A percentile compares a stretch with the other conserved stretches of the same genome.
Conservation (phyloP, 352 stramenopile species). For the Ochromonadaceae sp. region DNA sequence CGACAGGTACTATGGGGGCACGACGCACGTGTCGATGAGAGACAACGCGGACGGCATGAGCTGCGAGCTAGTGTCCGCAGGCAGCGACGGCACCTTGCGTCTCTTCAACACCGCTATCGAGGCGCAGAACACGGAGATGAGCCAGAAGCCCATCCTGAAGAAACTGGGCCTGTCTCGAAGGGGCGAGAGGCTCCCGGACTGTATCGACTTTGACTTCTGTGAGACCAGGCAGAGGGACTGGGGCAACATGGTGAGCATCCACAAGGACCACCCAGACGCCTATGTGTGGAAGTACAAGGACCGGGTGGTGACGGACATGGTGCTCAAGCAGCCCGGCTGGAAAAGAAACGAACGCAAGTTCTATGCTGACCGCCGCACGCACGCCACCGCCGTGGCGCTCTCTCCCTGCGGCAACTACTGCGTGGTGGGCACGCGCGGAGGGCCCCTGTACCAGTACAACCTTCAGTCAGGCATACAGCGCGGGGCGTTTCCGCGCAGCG, state of each 20-base stretch:
- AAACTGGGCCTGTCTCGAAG: conserved; percentile 27
- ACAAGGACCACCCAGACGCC: conserved; percentile 59
- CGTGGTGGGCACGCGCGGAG: conserved; percentile 61
- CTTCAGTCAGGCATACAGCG: conserved; percentile 74
- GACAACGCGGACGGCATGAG: not conserved
- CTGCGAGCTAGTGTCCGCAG: conserved; percentile 59
- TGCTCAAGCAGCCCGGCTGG: conserved; percentile 41
- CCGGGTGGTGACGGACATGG: conserved; percentile 58
- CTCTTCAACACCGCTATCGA: conserved; percentile 73
- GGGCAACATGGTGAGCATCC: conserved; percentile 72
- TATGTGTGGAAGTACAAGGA: conserved; percentile 80
- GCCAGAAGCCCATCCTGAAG: conserved; percentile 63
- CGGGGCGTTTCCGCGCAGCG: conserved; percentile 54
- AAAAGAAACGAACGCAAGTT: not conserved
- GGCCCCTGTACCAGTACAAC: conserved; percentile 69
- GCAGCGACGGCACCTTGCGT: conserved; percentile 66
- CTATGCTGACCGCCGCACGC: conserved; percentile 14
- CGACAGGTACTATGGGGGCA: not conserved
- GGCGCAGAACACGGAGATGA: conserved; percentile 67
- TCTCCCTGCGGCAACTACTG: conserved; percentile 70
- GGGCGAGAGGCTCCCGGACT: conserved; percentile 16
- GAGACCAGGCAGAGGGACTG: conserved; percentile 68
- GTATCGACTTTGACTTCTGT: conserved; percentile 64
- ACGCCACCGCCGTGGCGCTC: conserved; percentile 38
- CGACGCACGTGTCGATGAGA: not conserved